Conservation (phyloP, 1,139 yeast genomes). For the Saccharomyces hybrid region DNA sequence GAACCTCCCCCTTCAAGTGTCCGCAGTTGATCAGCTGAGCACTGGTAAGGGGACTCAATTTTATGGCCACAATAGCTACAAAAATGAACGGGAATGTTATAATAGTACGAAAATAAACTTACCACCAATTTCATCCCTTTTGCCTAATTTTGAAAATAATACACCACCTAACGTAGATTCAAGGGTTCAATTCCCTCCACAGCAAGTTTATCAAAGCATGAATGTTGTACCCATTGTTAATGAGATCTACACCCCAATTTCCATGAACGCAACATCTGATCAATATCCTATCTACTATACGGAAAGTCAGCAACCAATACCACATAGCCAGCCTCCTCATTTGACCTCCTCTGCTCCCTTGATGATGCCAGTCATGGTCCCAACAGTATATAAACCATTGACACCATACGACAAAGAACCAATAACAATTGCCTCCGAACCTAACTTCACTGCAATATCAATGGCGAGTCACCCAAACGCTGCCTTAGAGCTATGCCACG, state of each 20-base stretch:
- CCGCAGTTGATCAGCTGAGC: not conserved
- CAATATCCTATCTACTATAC: not conserved
- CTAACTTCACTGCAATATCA: not conserved
- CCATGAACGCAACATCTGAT: not conserved
- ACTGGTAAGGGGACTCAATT: not conserved
- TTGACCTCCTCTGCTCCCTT: not conserved
- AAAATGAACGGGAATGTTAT: not conserved
- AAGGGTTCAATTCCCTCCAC: not conserved
- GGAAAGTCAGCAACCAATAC: not conserved
- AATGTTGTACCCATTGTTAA: not conserved
- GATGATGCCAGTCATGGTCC: constrained; percentile 1
- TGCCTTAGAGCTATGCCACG: not conserved
- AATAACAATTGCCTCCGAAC: not conserved
- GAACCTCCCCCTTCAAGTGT: not conserved
- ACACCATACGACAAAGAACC: not conserved
- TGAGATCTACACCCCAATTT: not conserved
- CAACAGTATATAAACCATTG: not conserved
- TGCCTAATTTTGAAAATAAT: not conserved
- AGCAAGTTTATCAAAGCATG: not conserved
- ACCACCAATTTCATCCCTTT: not conserved
- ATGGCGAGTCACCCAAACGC: not conserved
- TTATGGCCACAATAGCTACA: not conserved
- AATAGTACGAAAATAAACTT: not conserved
- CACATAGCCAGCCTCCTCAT: not conserved
- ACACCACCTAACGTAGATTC: not conserved